Percentiles rank a stretch among this genome's conserved stretches.
These are phyloP conservation scores for Antitrichia curtipendula DNA, from an alignment of 225 moss, liverwort and hornwort genomes.

Conservation along the genomic window DNA sequence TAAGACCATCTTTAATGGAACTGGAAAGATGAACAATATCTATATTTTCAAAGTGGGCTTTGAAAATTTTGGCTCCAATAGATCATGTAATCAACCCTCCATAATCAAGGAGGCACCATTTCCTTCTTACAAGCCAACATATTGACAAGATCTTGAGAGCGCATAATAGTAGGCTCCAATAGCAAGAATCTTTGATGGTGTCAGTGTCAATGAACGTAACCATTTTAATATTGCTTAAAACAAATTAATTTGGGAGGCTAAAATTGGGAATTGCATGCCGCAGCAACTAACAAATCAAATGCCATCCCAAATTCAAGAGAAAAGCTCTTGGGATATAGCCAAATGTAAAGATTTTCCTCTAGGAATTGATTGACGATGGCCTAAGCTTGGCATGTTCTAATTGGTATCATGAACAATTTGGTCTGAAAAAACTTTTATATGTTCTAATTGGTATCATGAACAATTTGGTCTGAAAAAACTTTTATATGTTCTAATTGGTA, in stretches of 20 bases:
- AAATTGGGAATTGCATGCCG: not conserved
- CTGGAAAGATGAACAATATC: not conserved
- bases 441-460: too few species aligned
- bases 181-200: not conserved
- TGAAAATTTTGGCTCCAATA: not conserved
- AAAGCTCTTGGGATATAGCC: too few species aligned
- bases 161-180: not conserved
- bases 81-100: not conserved
- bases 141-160: accelerated
- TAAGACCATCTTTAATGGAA: too few species aligned
- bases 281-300: not conserved
- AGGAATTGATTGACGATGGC: not conserved
- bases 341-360: accelerated
- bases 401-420: accelerated
- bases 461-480: too few species aligned
- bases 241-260: not conserved
- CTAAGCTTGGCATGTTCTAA: not conserved
- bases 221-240: not conserved
- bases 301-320: not conserved
- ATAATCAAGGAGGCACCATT: accelerated
- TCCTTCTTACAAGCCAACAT: not conserved
- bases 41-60: not conserved
- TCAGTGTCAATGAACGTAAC: not conserved
- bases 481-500: too few species aligned
- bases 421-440: not conserved